Evolutionary conservation across 176 grass and related monocot genomes (phyloP), one percentile per base, ranked within the genome.

Genomic region (Cenchrus purpureus): DNA sequence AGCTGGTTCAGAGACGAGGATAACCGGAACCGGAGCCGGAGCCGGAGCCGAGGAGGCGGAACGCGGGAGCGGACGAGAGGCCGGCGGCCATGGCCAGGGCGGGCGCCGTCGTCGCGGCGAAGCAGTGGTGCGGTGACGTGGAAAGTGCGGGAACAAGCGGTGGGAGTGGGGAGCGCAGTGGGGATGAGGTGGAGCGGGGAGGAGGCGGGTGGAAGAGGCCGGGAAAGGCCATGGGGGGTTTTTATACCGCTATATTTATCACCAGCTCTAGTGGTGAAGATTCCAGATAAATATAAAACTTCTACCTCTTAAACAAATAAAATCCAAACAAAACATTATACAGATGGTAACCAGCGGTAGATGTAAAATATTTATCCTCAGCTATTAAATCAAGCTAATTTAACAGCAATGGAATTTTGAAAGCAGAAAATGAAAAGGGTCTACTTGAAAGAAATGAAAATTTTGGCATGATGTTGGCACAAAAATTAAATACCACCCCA

Each of bases 71-170:
- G 68, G 85, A 51, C 7, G 85, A 83, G 16, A 66, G 12, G 20
- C 22, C 77, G 14, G 86, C 65, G 44, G 86, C 65, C 5, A 83
- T 59, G 34, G 92, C 82, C 92, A 94, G 89, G 82, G 88, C 76
- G 56, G 68, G 53, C 14, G 46, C 72, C 56, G 31, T 68, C 2
- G 80, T 20, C 45, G 45, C 6, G 61, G 60, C 43, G 69, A 53
- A 51, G 57, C 52, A 82, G 81, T 8, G 60, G 82, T 66, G 87
- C 25, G 32, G 73, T 67, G 73, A 82, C 72, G 53, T 66, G 76
- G 71, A 10, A 65, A 86, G 68, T 43, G 72, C 31, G 10, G 44
- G 68, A 12, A 40, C 37, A 40, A 40, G 37, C 37, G 37, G 37
- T 40, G 37, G 37, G 37, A 40, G 37, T 40, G 37, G 37, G 37